phyloP scores from a whole-genome alignment of 768 basidiomycete species.

The Trametes cinnabarina region DNA sequence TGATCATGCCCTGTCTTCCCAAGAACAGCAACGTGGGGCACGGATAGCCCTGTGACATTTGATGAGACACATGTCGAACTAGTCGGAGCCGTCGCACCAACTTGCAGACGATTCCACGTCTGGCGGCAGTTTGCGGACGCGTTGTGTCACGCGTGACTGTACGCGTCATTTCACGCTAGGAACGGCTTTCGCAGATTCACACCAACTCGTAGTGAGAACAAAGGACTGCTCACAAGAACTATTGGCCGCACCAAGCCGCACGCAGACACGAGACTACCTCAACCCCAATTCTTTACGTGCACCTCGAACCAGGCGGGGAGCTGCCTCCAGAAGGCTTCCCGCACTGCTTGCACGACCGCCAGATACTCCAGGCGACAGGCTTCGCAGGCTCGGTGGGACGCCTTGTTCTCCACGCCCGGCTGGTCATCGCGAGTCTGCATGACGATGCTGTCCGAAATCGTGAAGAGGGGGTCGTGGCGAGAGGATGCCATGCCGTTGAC shows the following conservation, averaged over 20 bases:
- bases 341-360: constrained; percentile 52
- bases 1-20: too few relatives aligned
- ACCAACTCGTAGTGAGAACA: too few relatives aligned
- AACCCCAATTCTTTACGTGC: constrained; percentile 40
- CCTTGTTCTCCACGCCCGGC: constrained; percentile 39
- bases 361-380: constrained; percentile 62
- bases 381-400: constrained; percentile 60
- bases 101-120: too few relatives aligned
- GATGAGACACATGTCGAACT: neutral
- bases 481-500: constrained; percentile 66
- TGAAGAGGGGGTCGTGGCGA: constrained; percentile 68
- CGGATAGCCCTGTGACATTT: too few relatives aligned
- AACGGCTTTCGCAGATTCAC: too few relatives aligned
- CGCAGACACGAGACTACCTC: neutral
- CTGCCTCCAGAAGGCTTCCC: constrained; percentile 64
- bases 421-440: constrained; percentile 59
- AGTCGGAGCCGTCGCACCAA: too few relatives aligned
- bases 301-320: constrained; percentile 67
- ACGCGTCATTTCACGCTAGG: constrained; percentile 11
- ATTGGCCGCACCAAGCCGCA: too few relatives aligned
- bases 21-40: too few relatives aligned
- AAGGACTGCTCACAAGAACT: neutral
- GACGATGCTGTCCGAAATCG: constrained; percentile 62
- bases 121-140: constrained; percentile 1
- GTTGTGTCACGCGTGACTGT: constrained; percentile 15